Percentiles rank a stretch among this genome's conserved stretches.
These are phyloP conservation scores for Trichoderma sp. DNA, from an alignment of 2,329 filamentous ascomycete genomes.

Conservation along the genomic window DNA sequence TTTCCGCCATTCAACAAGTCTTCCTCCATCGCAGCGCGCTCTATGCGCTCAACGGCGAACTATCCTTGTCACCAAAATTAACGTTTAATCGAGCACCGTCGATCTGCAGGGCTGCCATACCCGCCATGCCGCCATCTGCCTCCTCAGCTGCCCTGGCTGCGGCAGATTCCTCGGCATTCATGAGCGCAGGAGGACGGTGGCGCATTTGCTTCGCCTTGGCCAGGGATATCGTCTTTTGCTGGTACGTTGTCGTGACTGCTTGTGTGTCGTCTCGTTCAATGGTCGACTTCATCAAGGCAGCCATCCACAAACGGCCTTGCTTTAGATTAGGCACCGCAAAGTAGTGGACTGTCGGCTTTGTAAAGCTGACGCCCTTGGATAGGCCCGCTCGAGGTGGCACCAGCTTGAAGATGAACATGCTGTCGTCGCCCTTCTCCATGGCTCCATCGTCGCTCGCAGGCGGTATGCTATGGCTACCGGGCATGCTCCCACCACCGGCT, in stretches of 20 bases:
- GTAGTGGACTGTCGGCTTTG: slow-evolving; percentile 95
- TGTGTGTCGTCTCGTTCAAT: slow-evolving; percentile 87
- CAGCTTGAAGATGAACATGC: slow-evolving; percentile 97
- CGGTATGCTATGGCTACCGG: slow-evolving; percentile 57
- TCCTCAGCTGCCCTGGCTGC: slow-evolving; percentile 49
- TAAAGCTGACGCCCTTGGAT: slow-evolving; percentile 92
- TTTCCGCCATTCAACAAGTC: slow-evolving; percentile 15
- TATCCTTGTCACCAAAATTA: slow-evolving; percentile 35
- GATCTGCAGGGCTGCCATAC: slow-evolving; percentile 39
- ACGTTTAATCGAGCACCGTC: slow-evolving; percentile 38
- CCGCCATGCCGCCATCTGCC: slow-evolving; percentile 47
- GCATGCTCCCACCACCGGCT: slow-evolving; percentile 48
- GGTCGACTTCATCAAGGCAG: slow-evolving; percentile 96
- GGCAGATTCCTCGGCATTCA: slow-evolving; percentile 60
- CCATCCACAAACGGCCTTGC: slow-evolving; percentile 95
- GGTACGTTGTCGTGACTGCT: slow-evolving; percentile 86
- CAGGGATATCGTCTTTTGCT: slow-evolving; percentile 94
- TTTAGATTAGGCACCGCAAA: slow-evolving; percentile 92
- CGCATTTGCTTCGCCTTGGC: slow-evolving; percentile 85
- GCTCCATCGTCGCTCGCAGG: slow-evolving; percentile 45
- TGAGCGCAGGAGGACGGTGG: slow-evolving; percentile 85
- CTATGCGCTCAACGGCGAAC: slow-evolving; percentile 38
- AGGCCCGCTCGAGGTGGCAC: slow-evolving; percentile 86
- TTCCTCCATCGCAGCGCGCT: slow-evolving; percentile 29
- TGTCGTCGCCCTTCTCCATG: slow-evolving; percentile 58